These are phyloP conservation scores for Macroventuria anomochaeta DNA, from an alignment of 2,329 filamentous ascomycete species.

Conservation along the genomic window DNA sequence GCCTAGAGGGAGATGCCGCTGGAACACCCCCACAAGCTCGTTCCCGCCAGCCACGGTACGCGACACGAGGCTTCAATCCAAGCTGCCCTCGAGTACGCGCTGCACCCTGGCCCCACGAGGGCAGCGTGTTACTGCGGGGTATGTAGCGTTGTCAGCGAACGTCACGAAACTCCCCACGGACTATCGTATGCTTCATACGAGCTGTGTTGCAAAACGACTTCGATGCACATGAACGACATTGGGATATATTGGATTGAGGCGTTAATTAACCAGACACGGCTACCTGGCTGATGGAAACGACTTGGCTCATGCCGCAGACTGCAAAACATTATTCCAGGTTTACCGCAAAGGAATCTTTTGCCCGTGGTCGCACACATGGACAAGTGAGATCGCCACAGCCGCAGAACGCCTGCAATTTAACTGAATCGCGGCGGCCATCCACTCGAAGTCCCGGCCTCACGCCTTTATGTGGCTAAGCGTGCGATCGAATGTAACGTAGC, in stretches of 20 bases:
- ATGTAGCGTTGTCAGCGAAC: constrained; percentile 22
- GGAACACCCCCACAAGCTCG: constrained; percentile 7
- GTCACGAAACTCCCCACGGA: constrained; percentile 3
- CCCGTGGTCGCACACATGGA: constrained; percentile 14
- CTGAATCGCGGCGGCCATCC: constrained; percentile 23
- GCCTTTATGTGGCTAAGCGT: constrained; percentile 20
- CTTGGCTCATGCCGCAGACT: constrained; percentile 8
- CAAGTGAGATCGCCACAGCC: constrained; percentile 20
- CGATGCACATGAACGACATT: constrained; percentile 5
- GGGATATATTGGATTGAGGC: constrained; percentile 5
- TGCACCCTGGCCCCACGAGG: constrained; percentile 14
- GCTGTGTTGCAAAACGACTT: not conserved
- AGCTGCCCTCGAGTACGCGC: constrained; percentile 7
- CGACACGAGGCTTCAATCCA: constrained; percentile 15
- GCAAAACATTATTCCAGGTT: constrained; percentile 11
- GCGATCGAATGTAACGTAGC: constrained; percentile 21
- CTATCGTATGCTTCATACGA: constrained; percentile 1
- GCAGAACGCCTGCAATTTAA: constrained; percentile 27
- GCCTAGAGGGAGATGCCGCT: not conserved
- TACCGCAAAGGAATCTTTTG: constrained; percentile 7
- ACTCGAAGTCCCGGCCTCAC: constrained; percentile 17
- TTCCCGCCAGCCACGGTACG: constrained; percentile 13
- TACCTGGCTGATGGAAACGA: constrained; percentile 16
- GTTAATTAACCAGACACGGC: constrained; percentile 14
- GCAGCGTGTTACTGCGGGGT: constrained; percentile 25